phyloP scores from a whole-genome alignment of 495 filamentous ascomycete genomes.

The Penicillium verhagenii region DNA sequence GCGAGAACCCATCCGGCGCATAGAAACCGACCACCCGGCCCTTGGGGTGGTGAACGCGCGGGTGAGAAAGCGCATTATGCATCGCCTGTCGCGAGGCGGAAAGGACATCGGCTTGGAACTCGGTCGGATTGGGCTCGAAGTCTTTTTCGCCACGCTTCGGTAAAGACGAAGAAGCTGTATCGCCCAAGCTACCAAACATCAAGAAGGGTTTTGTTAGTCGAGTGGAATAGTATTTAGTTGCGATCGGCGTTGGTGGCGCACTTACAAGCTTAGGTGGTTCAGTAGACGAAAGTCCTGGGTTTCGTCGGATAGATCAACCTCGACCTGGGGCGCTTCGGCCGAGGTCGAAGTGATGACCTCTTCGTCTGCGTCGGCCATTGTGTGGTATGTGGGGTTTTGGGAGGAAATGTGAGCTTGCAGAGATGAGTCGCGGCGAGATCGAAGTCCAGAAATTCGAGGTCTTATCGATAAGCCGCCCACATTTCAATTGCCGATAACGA shows the following conservation, averaged over 20 bases:
- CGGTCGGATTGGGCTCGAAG: conserved; percentile 89
- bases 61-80: conserved; percentile 78
- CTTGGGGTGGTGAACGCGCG: conserved; percentile 61
- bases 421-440: conserved; percentile 1
- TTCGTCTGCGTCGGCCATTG: conserved; percentile 52
- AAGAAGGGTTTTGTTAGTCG: background rate
- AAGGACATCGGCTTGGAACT: conserved; percentile 71
- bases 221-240: background rate
- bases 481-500: background rate
- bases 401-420: background rate
- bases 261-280: conserved; percentile 55
- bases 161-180: conserved; percentile 43
- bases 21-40: conserved; percentile 55
- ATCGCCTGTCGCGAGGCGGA: conserved; percentile 82
- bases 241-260: background rate
- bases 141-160: conserved; percentile 91
- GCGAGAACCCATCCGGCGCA: conserved; percentile 37
- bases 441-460: conserved; percentile 12
- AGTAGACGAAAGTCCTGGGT: conserved; percentile 86
- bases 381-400: conserved; percentile 4
- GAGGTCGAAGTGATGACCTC: conserved; percentile 36
- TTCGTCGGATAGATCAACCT: conserved; percentile 75
- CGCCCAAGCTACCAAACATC: conserved; percentile 24
- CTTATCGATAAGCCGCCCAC: conserved; percentile 24
- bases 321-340: conserved; percentile 35